These are phyloP conservation scores for Coffea humblotiana DNA, from an alignment of 305 asterid genomes.

Conservation along the genomic window DNA sequence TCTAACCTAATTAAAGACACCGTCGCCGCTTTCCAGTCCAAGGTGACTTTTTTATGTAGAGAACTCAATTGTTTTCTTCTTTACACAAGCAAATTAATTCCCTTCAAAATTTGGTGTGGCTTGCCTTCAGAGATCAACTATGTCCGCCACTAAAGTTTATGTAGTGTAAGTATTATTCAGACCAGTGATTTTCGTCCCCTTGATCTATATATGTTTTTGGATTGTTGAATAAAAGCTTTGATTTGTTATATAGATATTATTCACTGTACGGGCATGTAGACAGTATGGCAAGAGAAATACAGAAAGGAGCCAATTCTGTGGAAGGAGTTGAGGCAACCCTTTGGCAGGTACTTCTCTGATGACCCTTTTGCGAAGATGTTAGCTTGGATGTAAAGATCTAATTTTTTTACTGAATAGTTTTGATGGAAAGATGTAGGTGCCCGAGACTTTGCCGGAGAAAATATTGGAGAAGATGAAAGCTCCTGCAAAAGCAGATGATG, in stretches of 20 bases:
- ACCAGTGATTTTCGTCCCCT: background rate
- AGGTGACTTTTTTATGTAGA: background rate
- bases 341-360: constrained; percentile 57
- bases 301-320: constrained; percentile 70
- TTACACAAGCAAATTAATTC: background rate
- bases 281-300: constrained; percentile 79
- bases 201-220: background rate
- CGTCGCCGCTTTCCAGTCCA: background rate
- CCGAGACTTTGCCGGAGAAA: constrained; percentile 67
- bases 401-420: background rate
- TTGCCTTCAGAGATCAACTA: background rate
- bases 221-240: constrained; percentile 2
- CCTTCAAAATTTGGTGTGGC: background rate
- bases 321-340: constrained; percentile 87
- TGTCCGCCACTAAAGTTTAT: constrained; percentile 56
- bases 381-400: background rate
- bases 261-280: constrained; percentile 88
- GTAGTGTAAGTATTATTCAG: constrained; percentile 55
- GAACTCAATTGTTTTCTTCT: background rate
- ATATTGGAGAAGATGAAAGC: constrained; percentile 85
- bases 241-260: constrained; percentile 49
- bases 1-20: background rate
- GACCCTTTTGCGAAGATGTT: background rate
- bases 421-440: constrained; percentile 48
- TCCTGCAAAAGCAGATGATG: constrained; percentile 67